Percentiles rank a stretch among this genome's conserved stretches.
These are phyloP conservation scores for Xerocomus spinulosus DNA, from an alignment of 768 basidiomycete genomes.

Conservation along the genomic window DNA sequence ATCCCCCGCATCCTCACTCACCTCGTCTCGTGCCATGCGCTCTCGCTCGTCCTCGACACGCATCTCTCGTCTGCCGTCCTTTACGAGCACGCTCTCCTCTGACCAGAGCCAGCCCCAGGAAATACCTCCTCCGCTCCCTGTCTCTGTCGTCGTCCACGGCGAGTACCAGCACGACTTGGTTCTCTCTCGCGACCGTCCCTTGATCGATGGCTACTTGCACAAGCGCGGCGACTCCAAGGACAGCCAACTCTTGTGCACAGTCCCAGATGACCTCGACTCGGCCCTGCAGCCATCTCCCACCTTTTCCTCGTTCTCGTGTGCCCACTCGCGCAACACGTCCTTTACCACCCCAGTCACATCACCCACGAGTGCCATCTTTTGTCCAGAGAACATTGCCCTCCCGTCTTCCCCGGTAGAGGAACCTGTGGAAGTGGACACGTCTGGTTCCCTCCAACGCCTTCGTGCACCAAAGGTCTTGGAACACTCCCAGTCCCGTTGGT, in stretches of 20 bases:
- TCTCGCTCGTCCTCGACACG: conserved; percentile 29
- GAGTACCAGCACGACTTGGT: conserved; percentile 26
- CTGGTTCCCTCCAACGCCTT: background rate
- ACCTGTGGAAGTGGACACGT: no score
- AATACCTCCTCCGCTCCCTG: conserved; percentile 22
- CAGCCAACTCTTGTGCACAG: conserved; percentile 8
- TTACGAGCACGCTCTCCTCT: conserved; percentile 32
- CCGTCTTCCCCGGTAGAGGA: no score
- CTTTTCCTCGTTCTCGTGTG: conserved; percentile 24
- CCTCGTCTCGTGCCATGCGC: conserved; percentile 25
- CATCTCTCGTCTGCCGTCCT: conserved; percentile 31
- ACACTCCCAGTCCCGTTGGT: conserved; percentile 25
- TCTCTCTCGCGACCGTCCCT: conserved; percentile 12
- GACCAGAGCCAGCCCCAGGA: conserved; percentile 30
- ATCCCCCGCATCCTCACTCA: conserved; percentile 25
- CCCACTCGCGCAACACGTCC: conserved; percentile 24
- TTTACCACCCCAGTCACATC: conserved; percentile 24
- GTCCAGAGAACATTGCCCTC: conserved; percentile 22
- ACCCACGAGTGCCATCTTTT: conserved; percentile 18
- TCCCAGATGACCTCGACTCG: conserved; percentile 26
- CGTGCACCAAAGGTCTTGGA: background rate
- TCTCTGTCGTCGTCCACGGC: conserved; percentile 29
- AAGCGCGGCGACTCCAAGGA: conserved; percentile 22
- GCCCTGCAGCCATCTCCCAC: conserved; percentile 24
- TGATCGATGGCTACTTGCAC: conserved; percentile 11